Evolutionary conservation across 495 filamentous ascomycete genomes (phyloP).

Genomic region (Rhypophila decipiens): DNA sequence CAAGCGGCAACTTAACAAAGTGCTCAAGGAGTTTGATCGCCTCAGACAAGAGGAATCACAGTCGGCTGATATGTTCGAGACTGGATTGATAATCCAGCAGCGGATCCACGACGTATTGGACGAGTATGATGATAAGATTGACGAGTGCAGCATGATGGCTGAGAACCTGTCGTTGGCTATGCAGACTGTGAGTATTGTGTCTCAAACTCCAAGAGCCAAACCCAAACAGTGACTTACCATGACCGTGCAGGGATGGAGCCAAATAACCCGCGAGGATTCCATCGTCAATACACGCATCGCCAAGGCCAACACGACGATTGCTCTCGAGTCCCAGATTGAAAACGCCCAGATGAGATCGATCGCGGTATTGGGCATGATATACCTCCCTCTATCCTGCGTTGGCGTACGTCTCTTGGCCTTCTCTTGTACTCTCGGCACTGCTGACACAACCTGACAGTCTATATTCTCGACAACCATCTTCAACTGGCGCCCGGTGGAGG

Average conservation of each 20-base stretch:
- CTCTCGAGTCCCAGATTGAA: slow-evolving; percentile 3
- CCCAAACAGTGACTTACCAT: not conserved
- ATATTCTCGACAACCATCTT: slow-evolving; percentile 1
- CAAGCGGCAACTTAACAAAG: slow-evolving; percentile 3
- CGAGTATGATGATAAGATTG: slow-evolving; percentile 4
- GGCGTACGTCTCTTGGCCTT: not conserved
- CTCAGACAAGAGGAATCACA: not conserved
- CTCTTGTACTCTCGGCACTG: not conserved
- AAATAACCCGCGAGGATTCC: slow-evolving; percentile 2
- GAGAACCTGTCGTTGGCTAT: slow-evolving; percentile 5
- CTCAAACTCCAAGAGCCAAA: no score
- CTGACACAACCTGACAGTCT: not conserved
- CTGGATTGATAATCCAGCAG: not conserved
- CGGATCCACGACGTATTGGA: slow-evolving; percentile 1
- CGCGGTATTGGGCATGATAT: slow-evolving; percentile 4
- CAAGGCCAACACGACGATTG: not conserved
- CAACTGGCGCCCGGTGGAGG: slow-evolving; percentile 1
- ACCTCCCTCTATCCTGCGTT: slow-evolving; percentile 1
- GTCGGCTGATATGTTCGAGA: not conserved
- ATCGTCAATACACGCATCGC: not conserved
- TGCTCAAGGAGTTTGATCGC: not conserved
- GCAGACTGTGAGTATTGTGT: not conserved
- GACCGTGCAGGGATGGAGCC: slow-evolving; percentile 1
- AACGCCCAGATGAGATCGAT: slow-evolving; percentile 3
- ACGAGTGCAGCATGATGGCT: slow-evolving; percentile 2